A percentile compares a stretch with the other conserved stretches of the same genome.
These are phyloP conservation scores for Conticribra guillardii DNA, from an alignment of 108 stramenopile species.

Conservation along the genomic window DNA sequence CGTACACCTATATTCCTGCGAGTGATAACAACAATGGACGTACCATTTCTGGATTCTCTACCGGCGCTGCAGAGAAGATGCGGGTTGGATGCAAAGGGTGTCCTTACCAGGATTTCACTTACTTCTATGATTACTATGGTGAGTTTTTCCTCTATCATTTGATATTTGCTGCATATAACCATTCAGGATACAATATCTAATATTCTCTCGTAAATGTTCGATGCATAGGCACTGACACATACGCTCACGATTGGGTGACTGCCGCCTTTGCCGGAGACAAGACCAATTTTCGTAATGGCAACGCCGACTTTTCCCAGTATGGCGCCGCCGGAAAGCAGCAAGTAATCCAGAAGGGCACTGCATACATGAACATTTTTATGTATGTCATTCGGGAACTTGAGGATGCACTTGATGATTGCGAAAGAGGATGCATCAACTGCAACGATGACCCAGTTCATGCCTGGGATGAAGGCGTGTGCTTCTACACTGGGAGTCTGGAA, in stretches of 20 bases:
- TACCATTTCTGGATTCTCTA: slow-evolving; percentile 61
- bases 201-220: too few relatives aligned
- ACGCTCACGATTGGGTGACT: slow-evolving; percentile 75
- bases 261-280: slow-evolving; percentile 60
- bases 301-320: slow-evolving; percentile 59
- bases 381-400: slow-evolving; percentile 77
- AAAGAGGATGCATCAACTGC: slow-evolving; percentile 52
- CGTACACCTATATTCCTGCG: slow-evolving; percentile 52
- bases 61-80: slow-evolving; percentile 53
- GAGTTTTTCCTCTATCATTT: neutral
- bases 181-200: too few relatives aligned
- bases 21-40: slow-evolving; percentile 64
- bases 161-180: too few relatives aligned
- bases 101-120: slow-evolving; percentile 56
- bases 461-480: slow-evolving; percentile 73
- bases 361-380: slow-evolving; percentile 71
- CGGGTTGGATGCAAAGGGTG: slow-evolving; percentile 43
- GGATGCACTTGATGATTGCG: slow-evolving; percentile 78
- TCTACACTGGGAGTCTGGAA: slow-evolving; percentile 61
- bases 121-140: slow-evolving; percentile 75
- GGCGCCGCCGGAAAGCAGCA: slow-evolving; percentile 47
- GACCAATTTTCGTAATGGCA: slow-evolving; percentile 65
- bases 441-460: slow-evolving; percentile 72
- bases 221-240: slow-evolving; percentile 44
- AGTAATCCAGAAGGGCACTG: slow-evolving; percentile 73